Evolutionary conservation across 352 stramenopile species (phyloP), one percentile per base, ranked within the genome.

Genomic region (Pythium brachiatum): DNA sequence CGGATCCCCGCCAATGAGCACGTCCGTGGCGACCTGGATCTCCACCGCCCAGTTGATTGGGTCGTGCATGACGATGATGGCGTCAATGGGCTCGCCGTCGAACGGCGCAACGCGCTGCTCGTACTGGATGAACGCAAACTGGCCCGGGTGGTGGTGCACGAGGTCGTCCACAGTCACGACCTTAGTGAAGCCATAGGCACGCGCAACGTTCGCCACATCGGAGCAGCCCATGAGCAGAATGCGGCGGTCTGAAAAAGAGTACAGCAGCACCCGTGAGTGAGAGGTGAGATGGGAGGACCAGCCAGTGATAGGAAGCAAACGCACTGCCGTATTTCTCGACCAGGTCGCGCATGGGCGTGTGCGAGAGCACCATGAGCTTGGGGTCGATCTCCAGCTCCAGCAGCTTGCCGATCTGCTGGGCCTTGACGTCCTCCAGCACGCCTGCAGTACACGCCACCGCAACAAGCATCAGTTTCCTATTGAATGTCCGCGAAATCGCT

Each of bases 31-130:
- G 20, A 97, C 82, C 66, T 97, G 90, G 34, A 96, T 77, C 50
- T 97, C 89, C 3, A 84, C 76, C 4, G 87, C 89, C 90, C 90
- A 97, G 66, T 97, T 72, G 47, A 92, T 82, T 15, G 90, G 90
- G 46, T 97, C 89, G 67, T 97, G 90, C 78, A 97, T 94, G 47
- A 96, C 74, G 69, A 97, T 81, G 60, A 97, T 87, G 20, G 84
- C 89, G 27, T 89, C 83, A 36, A 96, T 83, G 6, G 86, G 84
- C 50, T 94, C 86, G n/a, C 83, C 73, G 20, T 87, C 64, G 52
- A 85, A 76, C 39, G 78, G 81, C 32, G 78, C 76, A 15, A 47
- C 32, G 9, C 82, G 80, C 51, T 89, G 74, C 15, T 89, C 74
- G 61, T 86, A 94, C 38, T 74, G 27, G 36, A 74, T 52, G 64